Conservation (phyloP, 805 yeast species). For the Myxozyma neotropica region DNA sequence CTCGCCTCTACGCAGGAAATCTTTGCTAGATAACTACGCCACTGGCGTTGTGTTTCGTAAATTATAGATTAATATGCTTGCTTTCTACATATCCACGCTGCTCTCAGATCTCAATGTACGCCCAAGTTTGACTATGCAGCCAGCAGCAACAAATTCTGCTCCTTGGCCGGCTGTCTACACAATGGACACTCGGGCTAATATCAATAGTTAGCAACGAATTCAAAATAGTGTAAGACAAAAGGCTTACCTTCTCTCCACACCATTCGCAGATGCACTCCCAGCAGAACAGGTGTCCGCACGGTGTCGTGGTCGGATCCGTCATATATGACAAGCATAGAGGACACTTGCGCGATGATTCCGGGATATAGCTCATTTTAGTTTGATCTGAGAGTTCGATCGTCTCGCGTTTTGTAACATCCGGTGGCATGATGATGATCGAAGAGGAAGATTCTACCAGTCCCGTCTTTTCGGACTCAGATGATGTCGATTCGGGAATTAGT, state of each 20-base stretch:
- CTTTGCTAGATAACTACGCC: not conserved
- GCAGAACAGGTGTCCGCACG: constrained; percentile 92
- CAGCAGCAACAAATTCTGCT: constrained; percentile 64
- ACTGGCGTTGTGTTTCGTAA: too few species aligned
- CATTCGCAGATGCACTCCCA: constrained; percentile 90
- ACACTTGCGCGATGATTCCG: constrained; percentile 71
- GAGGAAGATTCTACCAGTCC: constrained; percentile 10
- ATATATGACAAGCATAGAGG: constrained; percentile 80
- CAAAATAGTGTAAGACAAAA: not conserved
- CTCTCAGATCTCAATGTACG: too few species aligned
- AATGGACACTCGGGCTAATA: constrained; percentile 78
- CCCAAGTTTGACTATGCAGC: constrained; percentile 44
- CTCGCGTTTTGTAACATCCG: not conserved
- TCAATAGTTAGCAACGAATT: not conserved
- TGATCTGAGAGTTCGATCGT: constrained; percentile 61
- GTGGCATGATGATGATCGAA: constrained; percentile 6
- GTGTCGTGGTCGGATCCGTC: constrained; percentile 80
- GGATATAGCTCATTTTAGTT: constrained; percentile 64
- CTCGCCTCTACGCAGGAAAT: too few species aligned
- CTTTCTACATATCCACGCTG: too few species aligned
- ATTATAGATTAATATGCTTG: too few species aligned
- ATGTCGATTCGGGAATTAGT: constrained; percentile 3
- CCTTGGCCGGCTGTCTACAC: constrained; percentile 71
- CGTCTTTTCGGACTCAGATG: constrained; percentile 28
- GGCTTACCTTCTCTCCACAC: constrained; percentile 66